Evolutionary conservation across 2,329 filamentous ascomycete genomes (phyloP).

Genomic region (Dothistroma pini): DNA sequence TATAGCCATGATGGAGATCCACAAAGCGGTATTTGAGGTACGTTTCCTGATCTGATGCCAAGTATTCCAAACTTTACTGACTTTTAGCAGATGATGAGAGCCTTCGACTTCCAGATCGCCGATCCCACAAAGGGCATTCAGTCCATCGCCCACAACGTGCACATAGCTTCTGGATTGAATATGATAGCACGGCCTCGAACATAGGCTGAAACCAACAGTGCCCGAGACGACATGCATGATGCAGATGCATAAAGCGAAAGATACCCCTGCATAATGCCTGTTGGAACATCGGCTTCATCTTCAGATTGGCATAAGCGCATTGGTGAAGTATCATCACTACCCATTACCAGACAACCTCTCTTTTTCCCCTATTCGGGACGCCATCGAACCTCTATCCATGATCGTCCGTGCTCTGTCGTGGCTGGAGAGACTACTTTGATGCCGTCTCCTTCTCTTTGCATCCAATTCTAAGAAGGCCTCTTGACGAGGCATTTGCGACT

Average conservation of each 20-base stretch:
- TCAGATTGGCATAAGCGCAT: not conserved
- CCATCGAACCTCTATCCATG: no score
- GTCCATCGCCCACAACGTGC: constrained; percentile 17
- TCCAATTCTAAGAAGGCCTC: no score
- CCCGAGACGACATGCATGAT: not conserved
- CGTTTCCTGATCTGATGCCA: not conserved
- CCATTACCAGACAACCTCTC: no score
- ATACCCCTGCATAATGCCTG: not conserved
- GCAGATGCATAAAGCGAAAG: not conserved
- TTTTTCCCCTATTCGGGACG: no score
- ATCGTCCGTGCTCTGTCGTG: no score
- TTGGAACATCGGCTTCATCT: not conserved
- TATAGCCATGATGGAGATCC: constrained; percentile 49
- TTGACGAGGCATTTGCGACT: no score
- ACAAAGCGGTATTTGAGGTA: constrained; percentile 43
- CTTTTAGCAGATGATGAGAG: constrained; percentile 15
- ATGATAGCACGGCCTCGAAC: constrained; percentile 9
- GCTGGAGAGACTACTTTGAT: no score
- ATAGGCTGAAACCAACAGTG: not conserved
- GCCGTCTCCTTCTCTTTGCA: no score
- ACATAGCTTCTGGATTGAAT: constrained; percentile 21
- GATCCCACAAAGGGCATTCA: constrained; percentile 22
- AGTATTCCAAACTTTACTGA: constrained; percentile 2
- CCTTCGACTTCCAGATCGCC: constrained; percentile 22
- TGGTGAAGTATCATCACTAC: not conserved